phyloP scores from a whole-genome alignment of 2,329 filamentous ascomycete genomes.

The Xylariaceae sp. region DNA sequence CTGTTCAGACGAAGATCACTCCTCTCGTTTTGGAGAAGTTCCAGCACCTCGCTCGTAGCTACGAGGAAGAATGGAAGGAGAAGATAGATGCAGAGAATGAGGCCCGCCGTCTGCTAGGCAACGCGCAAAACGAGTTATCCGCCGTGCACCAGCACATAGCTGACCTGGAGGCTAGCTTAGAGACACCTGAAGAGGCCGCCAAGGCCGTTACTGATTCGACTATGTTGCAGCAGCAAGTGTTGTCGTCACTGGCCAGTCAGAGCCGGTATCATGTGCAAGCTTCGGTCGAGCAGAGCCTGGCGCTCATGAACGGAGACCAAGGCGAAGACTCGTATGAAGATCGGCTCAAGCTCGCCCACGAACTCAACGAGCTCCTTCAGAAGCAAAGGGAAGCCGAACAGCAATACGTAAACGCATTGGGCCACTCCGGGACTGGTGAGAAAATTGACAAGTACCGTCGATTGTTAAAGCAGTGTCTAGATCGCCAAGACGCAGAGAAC shows the following conservation, averaged over 20 bases:
- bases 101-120: constrained; percentile 59
- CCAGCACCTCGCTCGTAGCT: constrained; percentile 62
- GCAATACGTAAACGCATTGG: constrained; percentile 64
- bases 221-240: constrained; percentile 43
- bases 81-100: constrained; percentile 66
- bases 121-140: constrained; percentile 63
- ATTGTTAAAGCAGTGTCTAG: constrained; percentile 63
- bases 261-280: constrained; percentile 49
- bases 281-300: constrained; percentile 47
- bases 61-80: constrained; percentile 70
- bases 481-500: constrained; percentile 60
- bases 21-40: constrained; percentile 67
- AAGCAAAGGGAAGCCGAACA: constrained; percentile 59
- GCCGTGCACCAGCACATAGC: constrained; percentile 54
- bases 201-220: constrained; percentile 49
- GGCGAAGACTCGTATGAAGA: constrained; percentile 47
- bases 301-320: constrained; percentile 45
- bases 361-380: constrained; percentile 51
- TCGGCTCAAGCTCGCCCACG: constrained; percentile 52
- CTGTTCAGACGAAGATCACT: constrained; percentile 63
- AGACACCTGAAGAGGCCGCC: constrained; percentile 49
- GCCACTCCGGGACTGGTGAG: constrained; percentile 64
- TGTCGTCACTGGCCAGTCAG: constrained; percentile 47
- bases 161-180: constrained; percentile 51
- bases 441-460: constrained; percentile 68